phyloP scores from a whole-genome alignment of 306 rosid species.

The Betula pendula region DNA sequence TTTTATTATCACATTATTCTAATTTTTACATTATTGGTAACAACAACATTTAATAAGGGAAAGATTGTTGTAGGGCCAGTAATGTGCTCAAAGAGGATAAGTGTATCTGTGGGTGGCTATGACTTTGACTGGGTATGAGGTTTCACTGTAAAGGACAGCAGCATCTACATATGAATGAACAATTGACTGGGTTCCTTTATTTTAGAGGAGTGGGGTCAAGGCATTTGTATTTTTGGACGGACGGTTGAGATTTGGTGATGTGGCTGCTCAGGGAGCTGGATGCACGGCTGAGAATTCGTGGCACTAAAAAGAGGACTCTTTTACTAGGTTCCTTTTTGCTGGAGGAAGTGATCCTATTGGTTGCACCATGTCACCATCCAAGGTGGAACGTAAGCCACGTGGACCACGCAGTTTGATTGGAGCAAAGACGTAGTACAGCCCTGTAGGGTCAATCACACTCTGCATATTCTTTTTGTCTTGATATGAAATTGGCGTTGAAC shows the following conservation, averaged over 20 bases:
- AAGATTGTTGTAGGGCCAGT: neutral
- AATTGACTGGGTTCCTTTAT: neutral
- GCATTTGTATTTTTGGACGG: neutral
- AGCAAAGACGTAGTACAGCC: no score
- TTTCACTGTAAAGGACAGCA: neutral
- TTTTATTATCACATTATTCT: no score
- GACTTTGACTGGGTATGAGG: neutral
- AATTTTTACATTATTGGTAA: no score
- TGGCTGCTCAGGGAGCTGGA: neutral
- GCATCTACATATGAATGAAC: neutral
- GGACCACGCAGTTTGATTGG: neutral
- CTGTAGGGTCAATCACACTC: no score
- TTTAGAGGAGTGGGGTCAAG: neutral
- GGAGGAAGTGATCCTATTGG: no score
- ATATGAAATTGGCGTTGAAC: no score
- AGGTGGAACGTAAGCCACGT: neutral
- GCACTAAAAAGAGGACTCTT: neutral
- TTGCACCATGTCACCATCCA: no score
- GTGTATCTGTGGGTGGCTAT: neutral
- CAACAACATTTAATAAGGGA: neutral
- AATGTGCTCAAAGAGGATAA: neutral
- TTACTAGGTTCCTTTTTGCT: neutral
- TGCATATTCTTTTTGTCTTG: no score
- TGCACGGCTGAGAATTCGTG: neutral
- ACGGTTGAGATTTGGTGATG: neutral